phyloP scores from a whole-genome alignment of 345 rosid species.

The Noccaea bulbosa region DNA sequence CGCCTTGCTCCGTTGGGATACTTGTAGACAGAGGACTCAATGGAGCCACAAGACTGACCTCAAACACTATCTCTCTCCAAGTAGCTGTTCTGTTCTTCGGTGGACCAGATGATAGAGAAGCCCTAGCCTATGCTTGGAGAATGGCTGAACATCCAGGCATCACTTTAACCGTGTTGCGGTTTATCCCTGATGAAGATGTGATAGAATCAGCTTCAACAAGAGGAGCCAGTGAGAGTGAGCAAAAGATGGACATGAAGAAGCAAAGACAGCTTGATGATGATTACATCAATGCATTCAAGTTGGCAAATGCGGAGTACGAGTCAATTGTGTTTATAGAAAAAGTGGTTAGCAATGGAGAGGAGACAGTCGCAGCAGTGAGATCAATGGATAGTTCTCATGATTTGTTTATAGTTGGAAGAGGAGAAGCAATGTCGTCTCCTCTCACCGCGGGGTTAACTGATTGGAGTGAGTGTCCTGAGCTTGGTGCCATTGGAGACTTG shows the following conservation, averaged over 20 bases:
- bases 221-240: constrained; percentile 6
- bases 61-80: constrained; percentile 65
- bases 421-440: constrained; percentile 72
- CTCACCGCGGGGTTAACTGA: constrained; percentile 88
- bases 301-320: constrained; percentile 50
- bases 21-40: constrained; percentile 84
- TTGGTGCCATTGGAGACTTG: constrained; percentile 91
- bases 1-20: constrained; percentile 92
- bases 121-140: constrained; percentile 78
- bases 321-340: constrained; percentile 56
- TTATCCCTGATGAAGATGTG: constrained; percentile 55
- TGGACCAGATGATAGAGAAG: constrained; percentile 91
- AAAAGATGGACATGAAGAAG: constrained; percentile 31
- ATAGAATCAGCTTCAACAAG: constrained; percentile 14
- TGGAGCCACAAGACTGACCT: constrained; percentile 56
- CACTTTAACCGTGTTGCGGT: constrained; percentile 62
- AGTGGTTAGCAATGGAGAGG: constrained; percentile 76
- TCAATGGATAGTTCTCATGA: constrained; percentile 74
- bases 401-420: constrained; percentile 89
- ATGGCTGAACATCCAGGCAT: constrained; percentile 76
- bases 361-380: constrained; percentile 73
- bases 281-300: constrained; percentile 56
- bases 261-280: constrained; percentile 68
- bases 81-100: constrained; percentile 79
- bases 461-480: constrained; percentile 99